These are phyloP conservation scores for Nothophoma quercina DNA, from an alignment of 2,329 filamentous ascomycete genomes.

Conservation along the genomic window DNA sequence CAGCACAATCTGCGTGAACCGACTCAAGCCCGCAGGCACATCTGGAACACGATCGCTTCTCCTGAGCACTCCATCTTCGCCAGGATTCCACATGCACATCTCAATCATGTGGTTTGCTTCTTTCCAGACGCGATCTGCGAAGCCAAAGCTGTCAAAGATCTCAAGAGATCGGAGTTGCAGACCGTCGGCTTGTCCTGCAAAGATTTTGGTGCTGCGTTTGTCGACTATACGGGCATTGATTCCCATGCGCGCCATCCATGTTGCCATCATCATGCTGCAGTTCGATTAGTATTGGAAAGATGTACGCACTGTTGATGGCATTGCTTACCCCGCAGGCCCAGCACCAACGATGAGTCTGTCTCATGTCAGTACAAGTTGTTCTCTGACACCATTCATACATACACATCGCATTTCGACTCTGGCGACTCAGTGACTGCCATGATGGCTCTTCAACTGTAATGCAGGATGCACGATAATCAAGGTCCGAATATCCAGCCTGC, in stretches of 20 bases:
- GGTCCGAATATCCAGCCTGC: not conserved
- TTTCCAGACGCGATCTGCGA: constrained; percentile 69
- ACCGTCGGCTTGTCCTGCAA: constrained; percentile 52
- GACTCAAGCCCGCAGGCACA: constrained; percentile 66
- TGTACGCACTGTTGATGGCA: not conserved
- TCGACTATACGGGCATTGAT: constrained; percentile 53
- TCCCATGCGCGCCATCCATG: constrained; percentile 52
- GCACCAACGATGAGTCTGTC: constrained; percentile 50
- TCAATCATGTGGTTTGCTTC: constrained; percentile 75
- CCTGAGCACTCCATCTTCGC: constrained; percentile 63
- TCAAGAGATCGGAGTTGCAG: constrained; percentile 54
- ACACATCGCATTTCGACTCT: constrained; percentile 49
- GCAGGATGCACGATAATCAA: too few species aligned
- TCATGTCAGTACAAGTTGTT: constrained; percentile 1
- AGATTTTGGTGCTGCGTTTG: constrained; percentile 52
- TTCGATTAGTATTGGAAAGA: not conserved
- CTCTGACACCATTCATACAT: constrained; percentile 6
- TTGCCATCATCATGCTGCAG: constrained; percentile 48
- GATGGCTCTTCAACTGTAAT: not conserved
- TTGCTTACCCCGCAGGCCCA: constrained; percentile 46
- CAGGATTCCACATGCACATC: constrained; percentile 65
- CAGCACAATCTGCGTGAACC: constrained; percentile 71
- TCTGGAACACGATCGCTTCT: constrained; percentile 69
- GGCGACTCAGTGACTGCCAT: constrained; percentile 31
- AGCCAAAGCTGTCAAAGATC: constrained; percentile 68